Base-by-base conservation (phyloP, 371 early-diverging fungal species). In the Mortierella sp. region DNA sequence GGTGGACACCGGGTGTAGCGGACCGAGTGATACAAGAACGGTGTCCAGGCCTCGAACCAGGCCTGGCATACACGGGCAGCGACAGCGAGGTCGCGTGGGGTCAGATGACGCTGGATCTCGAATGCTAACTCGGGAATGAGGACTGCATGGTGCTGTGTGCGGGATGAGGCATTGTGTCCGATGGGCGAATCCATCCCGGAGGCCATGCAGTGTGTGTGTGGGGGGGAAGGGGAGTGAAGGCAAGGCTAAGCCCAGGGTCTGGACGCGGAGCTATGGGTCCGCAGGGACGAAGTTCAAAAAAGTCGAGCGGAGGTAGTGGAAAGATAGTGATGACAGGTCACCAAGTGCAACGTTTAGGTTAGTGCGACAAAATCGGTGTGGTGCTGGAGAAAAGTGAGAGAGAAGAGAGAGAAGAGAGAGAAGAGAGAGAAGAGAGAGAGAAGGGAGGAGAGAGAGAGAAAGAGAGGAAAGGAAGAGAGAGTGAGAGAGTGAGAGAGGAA, bases 121-220 rank as follows among this genome's bases (percentile, higher is more conserved):
- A 64, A 72, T 15, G 72, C 65, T 18, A 76, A 57, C 53, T 76
- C 77, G 7, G 77, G 77, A 56, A 76, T 71, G 21, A 76, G 72
- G 53, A 68, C 57, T 2, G 72, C 68, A 51, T 61, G 37, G 37
- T 37, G 37, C 37, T 37, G 37, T 9, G 37, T 37, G 9, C 68
- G 15, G 57, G 64, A 14, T 59, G 59, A 25, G 37, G 26, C 57
- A 57, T 57, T 26, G 16, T 37, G 37, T 37, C 37, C 37, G 37
- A 37, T 37, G 37, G 37, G 37, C 50, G 50, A 50, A 21, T 50
- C 21, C 21, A 50, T 50, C 50, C 50, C 21, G 16, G 14, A 50
- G 50, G 21, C 18, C 29, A 26, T 37, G 53, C 12, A 53, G 21
- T 57, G 30, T 7, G 29, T 55, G 55, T 26, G 26, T 29, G 23